Evolutionary conservation across 208 protist species (phyloP).

Genomic region (Trypanosoma vivax): DNA sequence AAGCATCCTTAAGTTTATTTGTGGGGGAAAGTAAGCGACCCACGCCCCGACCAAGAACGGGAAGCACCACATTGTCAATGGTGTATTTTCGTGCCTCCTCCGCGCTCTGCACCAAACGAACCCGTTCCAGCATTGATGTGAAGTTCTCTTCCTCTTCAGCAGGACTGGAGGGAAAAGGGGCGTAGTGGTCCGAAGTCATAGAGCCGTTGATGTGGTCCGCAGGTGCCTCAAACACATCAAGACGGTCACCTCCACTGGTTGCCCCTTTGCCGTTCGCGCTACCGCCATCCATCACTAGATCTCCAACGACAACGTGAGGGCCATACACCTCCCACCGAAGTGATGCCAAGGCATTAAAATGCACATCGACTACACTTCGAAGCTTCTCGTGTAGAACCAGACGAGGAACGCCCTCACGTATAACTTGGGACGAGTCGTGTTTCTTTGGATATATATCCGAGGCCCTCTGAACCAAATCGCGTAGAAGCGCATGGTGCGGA

Average conservation of each 20-base stretch:
- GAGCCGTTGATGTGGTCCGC: conserved; percentile 63
- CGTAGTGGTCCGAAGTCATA: conserved; percentile 43
- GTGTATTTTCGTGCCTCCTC: conserved; percentile 38
- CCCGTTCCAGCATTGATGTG: background rate
- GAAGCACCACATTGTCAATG: conserved; percentile 63
- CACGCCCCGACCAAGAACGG: conserved; percentile 32
- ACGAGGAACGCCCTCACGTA: conserved; percentile 54
- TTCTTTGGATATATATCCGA: conserved; percentile 20
- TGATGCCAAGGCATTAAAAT: conserved; percentile 79
- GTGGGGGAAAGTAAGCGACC: conserved; percentile 20
- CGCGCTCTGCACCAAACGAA: conserved; percentile 23
- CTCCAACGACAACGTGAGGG: conserved; percentile 36
- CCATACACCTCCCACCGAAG: conserved; percentile 47
- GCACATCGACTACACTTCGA: conserved; percentile 58
- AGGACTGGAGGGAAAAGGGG: conserved; percentile 44
- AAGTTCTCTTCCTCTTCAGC: conserved; percentile 5
- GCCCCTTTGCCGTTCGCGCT: background rate
- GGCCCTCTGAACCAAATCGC: conserved; percentile 62
- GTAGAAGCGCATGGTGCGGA: conserved; percentile 66
- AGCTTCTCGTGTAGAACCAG: conserved; percentile 62
- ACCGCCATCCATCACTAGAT: conserved; percentile 34
- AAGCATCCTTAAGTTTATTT: conserved; percentile 16
- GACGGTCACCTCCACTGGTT: background rate
- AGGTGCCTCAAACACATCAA: conserved; percentile 54
- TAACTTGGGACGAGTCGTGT: conserved; percentile 61